Evolutionary conservation across 768 basidiomycete species (phyloP), one percentile per base, ranked within the genome.

Genomic region (Mycena chlorophos): DNA sequence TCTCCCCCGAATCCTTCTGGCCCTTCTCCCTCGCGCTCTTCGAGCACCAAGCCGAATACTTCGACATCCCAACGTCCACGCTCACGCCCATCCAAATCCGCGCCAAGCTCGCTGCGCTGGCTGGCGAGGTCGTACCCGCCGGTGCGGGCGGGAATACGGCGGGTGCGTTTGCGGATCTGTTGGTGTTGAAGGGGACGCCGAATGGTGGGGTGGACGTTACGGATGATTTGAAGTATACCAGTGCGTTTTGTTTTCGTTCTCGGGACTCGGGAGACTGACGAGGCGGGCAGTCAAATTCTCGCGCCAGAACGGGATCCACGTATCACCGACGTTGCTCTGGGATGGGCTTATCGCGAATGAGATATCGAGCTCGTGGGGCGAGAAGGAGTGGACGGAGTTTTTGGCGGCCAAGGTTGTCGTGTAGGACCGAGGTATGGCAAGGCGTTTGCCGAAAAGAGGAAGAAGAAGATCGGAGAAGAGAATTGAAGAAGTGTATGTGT

Each of bases 241-340:
- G 94, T 94, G 65, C 52, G 88, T 75, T 13, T 2, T 40, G 10
- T 12, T 19, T 27, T 61, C 48, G 50, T 22, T 16, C 3, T 30
- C 16, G 3, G 20, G 47, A 5, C 30, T 20, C 14, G 10, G 46
- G 22, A 37, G n/a, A 23, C 6, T 13, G 29, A 38, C 19, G 48
- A 37, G 40, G 40, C 52, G 25, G 56, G 27, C 63, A 94, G 92
- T 97, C 78, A 97, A 95, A 71, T 87, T 88, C 68, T 84, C 89
- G 16, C 78, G 95, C 58, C 94, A 97, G 74, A 97, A 98, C 58
- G 80, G 90, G 2, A 84, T 97, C 37, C 95, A 98, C 61, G 91
- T 96, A 45, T 94, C 93, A 1, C 92, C 94, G 3, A 89, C 92
- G 37, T 81, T 78, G 2, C 73, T 91, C 2, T 89, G 85, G 83